These are phyloP conservation scores for Limnomonas spitsbergensis DNA, from an alignment of 139 green algal species.

Conservation along the genomic window DNA sequence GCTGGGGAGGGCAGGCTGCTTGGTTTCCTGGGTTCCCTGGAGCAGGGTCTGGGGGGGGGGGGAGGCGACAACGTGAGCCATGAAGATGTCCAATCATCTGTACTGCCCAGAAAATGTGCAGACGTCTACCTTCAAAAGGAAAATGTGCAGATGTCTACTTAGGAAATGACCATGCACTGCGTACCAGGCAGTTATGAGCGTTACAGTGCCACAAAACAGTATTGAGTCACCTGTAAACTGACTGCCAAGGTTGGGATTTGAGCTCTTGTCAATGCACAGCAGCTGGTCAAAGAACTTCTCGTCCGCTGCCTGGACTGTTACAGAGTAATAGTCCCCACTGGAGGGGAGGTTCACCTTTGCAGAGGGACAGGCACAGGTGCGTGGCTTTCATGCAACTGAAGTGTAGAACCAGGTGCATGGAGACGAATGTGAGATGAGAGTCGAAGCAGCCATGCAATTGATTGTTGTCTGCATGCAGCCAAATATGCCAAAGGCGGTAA, in stretches of 20 bases:
- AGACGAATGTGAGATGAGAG: not conserved
- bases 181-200: no score
- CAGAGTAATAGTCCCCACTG: constrained; percentile 37
- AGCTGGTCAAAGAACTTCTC: constrained; percentile 44
- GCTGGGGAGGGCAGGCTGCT: not conserved
- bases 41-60: constrained; percentile 36
- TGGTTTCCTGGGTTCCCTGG: constrained; percentile 38
- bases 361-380: not conserved
- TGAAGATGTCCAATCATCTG: not conserved
- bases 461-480: constrained; percentile 24
- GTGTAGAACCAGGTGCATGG: no score
- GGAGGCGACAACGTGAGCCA: not conserved
- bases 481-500: no score
- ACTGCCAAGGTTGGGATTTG: constrained; percentile 41
- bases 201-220: no score
- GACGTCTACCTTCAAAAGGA: no score
- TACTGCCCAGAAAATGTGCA: no score
- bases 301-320: constrained; percentile 21
- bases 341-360: constrained; percentile 51
- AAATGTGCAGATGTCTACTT: no score
- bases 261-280: constrained; percentile 44
- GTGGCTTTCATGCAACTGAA: no score
- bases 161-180: no score
- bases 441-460: not conserved
- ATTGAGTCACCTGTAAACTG: not conserved